phyloP scores from a whole-genome alignment of 148 eudicot species.

The Heliosperma pusillum region DNA sequence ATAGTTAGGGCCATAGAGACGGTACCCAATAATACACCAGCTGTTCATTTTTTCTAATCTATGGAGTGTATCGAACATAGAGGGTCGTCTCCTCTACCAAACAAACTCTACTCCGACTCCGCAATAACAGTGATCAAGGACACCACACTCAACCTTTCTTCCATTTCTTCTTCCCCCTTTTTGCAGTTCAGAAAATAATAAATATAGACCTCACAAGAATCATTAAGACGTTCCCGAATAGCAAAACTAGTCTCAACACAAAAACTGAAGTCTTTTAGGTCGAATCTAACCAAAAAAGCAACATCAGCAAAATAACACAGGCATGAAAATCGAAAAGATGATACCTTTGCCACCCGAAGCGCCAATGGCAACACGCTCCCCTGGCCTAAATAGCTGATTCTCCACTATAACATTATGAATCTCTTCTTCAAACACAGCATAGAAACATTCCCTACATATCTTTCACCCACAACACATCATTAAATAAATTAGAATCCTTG shows the following conservation, averaged over 20 bases:
- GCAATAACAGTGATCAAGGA: not conserved
- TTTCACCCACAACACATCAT: slow-evolving; percentile 21
- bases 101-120: not conserved
- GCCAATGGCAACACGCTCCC: slow-evolving; percentile 88
- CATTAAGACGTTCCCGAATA: not conserved
- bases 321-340: not conserved
- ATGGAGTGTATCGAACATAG: not conserved
- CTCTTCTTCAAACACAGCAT: slow-evolving; percentile 82
- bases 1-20: not conserved
- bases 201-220: not conserved
- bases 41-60: not conserved
- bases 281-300: not conserved
- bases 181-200: not conserved
- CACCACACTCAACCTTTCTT: not conserved
- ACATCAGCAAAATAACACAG: not conserved
- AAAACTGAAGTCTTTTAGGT: not conserved
- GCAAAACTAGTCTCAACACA: not conserved
- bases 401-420: slow-evolving; percentile 72
- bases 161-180: not conserved
- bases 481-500: not conserved
- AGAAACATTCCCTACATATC: slow-evolving; percentile 97
- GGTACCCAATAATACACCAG: not conserved
- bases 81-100: not conserved
- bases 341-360: slow-evolving; percentile 98
- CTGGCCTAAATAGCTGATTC: slow-evolving; percentile 74